A percentile compares a stretch with the other conserved stretches of the same genome.
Conservation (phyloP, 148 eudicot species). For the Fagopyrum esculentum region DNA sequence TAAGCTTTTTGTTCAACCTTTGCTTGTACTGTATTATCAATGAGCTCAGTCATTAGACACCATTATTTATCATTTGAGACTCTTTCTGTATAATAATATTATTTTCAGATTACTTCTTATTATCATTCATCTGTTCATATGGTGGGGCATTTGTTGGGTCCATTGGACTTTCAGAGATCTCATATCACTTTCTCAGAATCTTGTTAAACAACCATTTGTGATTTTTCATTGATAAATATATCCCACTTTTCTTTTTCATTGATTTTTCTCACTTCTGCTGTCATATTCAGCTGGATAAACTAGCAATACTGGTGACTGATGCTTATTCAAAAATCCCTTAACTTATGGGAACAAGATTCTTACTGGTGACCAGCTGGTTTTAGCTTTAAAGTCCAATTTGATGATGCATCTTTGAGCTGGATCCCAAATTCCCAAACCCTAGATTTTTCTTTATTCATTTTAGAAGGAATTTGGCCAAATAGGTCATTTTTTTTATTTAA, state of each 20-base stretch:
- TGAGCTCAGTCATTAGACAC: not conserved
- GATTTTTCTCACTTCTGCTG: constrained; percentile 20
- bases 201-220: constrained; percentile 16
- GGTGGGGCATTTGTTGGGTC: not conserved
- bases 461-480: too few species aligned
- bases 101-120: constrained; percentile 2
- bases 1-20: constrained; percentile 9
- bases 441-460: not conserved
- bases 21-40: constrained; percentile 1
- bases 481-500: too few species aligned
- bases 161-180: constrained; percentile 4
- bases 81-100: not conserved
- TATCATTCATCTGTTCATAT: not conserved
- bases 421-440: constrained; percentile 33
- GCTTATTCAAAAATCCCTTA: constrained; percentile 26
- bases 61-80: constrained; percentile 5
- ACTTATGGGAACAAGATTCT: constrained; percentile 43
- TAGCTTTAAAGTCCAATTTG: constrained; percentile 23
- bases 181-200: not conserved
- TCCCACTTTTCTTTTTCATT: not conserved
- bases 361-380: constrained; percentile 65
- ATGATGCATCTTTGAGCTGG: constrained; percentile 38
- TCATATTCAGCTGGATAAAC: constrained; percentile 29
- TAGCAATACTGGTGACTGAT: not conserved
- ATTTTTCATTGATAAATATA: constrained; percentile 10